These are phyloP conservation scores for Bremia lactucae DNA, from an alignment of 352 stramenopile species.

Conservation along the genomic window DNA sequence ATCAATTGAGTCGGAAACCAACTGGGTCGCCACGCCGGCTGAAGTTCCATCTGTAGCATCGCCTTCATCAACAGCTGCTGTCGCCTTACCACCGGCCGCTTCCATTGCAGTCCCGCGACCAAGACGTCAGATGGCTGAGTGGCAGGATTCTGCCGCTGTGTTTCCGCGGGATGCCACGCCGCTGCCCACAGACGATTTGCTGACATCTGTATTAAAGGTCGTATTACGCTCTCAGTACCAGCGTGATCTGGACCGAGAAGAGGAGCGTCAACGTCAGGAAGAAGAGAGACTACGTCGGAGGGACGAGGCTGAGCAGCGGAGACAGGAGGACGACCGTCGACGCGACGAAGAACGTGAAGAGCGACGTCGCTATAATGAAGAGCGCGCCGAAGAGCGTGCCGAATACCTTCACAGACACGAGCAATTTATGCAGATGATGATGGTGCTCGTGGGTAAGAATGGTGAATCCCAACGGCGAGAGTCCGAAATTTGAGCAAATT, in stretches of 20 bases:
- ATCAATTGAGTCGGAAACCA: constrained; percentile 17
- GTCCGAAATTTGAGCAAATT: constrained; percentile 9
- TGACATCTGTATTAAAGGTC: constrained; percentile 26
- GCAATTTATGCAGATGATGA: constrained; percentile 36
- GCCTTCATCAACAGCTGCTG: neutral
- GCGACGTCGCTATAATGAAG: constrained; percentile 18
- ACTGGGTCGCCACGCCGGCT: constrained; percentile 10
- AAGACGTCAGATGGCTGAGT: constrained; percentile 8
- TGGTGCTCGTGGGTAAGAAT: constrained; percentile 21
- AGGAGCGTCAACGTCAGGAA: constrained; percentile 16
- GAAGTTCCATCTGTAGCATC: constrained; percentile 6
- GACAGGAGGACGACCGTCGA: constrained; percentile 24
- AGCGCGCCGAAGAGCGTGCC: constrained; percentile 20
- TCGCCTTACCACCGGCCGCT: neutral
- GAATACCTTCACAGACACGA: constrained; percentile 27
- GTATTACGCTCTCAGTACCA: constrained; percentile 28
- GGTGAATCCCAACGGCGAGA: constrained; percentile 5
- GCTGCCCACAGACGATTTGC: constrained; percentile 16
- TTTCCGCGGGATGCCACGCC: constrained; percentile 12
- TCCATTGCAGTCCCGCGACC: constrained; percentile 1
- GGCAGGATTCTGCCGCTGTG: constrained; percentile 11
- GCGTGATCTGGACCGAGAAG: constrained; percentile 25
- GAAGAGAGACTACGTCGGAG: constrained; percentile 19
- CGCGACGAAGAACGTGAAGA: constrained; percentile 28
- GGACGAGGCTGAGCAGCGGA: constrained; percentile 20